Evolutionary conservation across 2,329 filamentous ascomycete genomes (phyloP), one percentile per base, ranked within the genome.

Genomic region (Curvularia lunata): DNA sequence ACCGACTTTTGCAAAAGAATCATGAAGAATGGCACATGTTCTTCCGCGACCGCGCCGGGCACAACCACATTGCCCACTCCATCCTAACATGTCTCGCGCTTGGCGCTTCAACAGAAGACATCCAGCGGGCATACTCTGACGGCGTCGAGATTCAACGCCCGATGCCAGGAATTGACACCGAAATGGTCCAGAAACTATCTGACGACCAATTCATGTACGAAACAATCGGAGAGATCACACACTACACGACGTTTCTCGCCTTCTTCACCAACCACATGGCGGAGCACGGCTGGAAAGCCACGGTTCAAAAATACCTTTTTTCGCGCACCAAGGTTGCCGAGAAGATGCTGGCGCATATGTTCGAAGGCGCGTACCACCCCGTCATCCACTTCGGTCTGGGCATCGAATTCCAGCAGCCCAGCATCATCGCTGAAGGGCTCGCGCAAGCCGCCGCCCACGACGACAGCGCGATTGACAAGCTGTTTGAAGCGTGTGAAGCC

Each of bases 341-440:
- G 40, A 86, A 88, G 59, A 80, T 97, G 80, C 78, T 93, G 3
- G 80, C 82, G 1, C 83, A 92, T 19, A 78, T 94, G 69, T 92
- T 86, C 69, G 84, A 83, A 16, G 87, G 90, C 0, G 84, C 93
- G 62, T 67, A 92, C 1, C 91, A 96, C 70, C 91, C 92, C 1
- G 78, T 95, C n/a, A 93, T 97, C 61, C 91, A 96, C 72, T 83
- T 96, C 21, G 90, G 92, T 49, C 96, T 92, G 71, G 92, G 90
- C 6, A 73, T 97, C 37, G 92, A 96, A 72, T 96, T 91, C 79
- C 75, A 84, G 8, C 91, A 96, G 71, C 91, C 91, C 2, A 90
- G 89, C 40, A 87, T 96, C 57, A 83, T 97, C 27, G 91, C 92
- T 6, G 86, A 94, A 77, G 92, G 81, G 0, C 84, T 97, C n/a